A percentile compares a stretch with the other conserved stretches of the same genome.
Evolutionary conservation across 2,329 filamentous ascomycete genomes (phyloP).

Genomic region (Curvularia spicifera): DNA sequence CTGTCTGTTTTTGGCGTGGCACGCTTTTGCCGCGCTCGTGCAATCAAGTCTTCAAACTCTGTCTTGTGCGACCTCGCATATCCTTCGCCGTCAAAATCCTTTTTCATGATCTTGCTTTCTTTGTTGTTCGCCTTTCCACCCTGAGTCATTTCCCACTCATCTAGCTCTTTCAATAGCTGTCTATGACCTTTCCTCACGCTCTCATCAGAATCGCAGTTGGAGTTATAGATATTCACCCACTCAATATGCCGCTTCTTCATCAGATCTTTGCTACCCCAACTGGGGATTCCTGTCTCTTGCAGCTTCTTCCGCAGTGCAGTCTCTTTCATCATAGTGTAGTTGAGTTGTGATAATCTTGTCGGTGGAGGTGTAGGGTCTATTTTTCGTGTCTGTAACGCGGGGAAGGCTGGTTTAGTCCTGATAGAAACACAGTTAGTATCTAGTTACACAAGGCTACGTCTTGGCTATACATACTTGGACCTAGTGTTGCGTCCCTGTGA

Average conservation of each 20-base stretch:
- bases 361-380: conserved; percentile 51
- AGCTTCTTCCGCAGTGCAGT: conserved; percentile 79
- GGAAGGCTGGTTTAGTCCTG: conserved; percentile 33
- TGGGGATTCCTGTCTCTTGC: conserved; percentile 77
- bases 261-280: conserved; percentile 69
- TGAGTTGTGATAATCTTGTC: conserved; percentile 71
- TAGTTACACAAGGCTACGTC: not conserved
- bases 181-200: conserved; percentile 67
- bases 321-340: conserved; percentile 88
- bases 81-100: conserved; percentile 81
- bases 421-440: conserved; percentile 14
- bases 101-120: conserved; percentile 69
- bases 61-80: conserved; percentile 76
- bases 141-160: conserved; percentile 85
- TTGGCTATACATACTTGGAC: conserved; percentile 35
- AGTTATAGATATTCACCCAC: conserved; percentile 96
- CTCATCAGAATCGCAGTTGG: conserved; percentile 84
- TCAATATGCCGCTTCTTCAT: conserved; percentile 85
- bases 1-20: conserved; percentile 37
- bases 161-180: conserved; percentile 78
- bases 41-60: conserved; percentile 82
- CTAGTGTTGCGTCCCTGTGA: conserved; percentile 38
- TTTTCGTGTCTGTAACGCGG: conserved; percentile 32
- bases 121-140: conserved; percentile 61
- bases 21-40: conserved; percentile 69